Conservation (phyloP, 441 rosid species). For the Aquilaria agallochum region DNA sequence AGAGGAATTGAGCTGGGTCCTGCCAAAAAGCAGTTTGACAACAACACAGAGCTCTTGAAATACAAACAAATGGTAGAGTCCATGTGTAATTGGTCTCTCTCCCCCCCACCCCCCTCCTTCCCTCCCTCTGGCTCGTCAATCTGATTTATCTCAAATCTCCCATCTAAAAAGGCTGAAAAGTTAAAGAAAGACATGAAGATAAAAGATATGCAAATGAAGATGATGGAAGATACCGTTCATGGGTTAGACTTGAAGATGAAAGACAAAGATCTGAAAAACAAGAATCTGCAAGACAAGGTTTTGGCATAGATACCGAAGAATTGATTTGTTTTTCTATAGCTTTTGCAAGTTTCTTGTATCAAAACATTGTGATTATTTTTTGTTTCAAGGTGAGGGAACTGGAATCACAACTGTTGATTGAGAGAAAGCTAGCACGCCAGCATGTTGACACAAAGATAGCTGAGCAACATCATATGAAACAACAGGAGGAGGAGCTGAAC, state of each 20-base stretch:
- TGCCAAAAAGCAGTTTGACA: slow-evolving; percentile 80
- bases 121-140: background rate
- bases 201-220: slow-evolving; percentile 82
- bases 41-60: slow-evolving; percentile 60
- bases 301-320: background rate
- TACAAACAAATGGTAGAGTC: slow-evolving; percentile 75
- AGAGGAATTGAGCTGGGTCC: slow-evolving; percentile 94
- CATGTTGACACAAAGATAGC: slow-evolving; percentile 90
- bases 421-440: slow-evolving; percentile 94
- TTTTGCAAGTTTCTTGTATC: background rate
- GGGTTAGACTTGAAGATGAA: slow-evolving; percentile 70
- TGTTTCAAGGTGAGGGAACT: slow-evolving; percentile 73
- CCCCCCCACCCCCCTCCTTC: too few relatives aligned
- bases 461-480: slow-evolving; percentile 52
- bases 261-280: slow-evolving; percentile 77
- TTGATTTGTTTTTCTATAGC: background rate
- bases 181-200: slow-evolving; percentile 79
- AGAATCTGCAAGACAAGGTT: slow-evolving; percentile 92
- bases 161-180: slow-evolving; percentile 57
- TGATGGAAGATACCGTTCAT: slow-evolving; percentile 73
- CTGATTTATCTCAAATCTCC: slow-evolving; percentile 9
- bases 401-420: slow-evolving; percentile 84
- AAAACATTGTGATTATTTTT: background rate
- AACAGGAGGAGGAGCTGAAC: slow-evolving; percentile 49
- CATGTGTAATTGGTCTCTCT: background rate